A percentile compares a stretch with the other conserved stretches of the same genome.
Evolutionary conservation across 345 rosid genomes (phyloP).

Genomic region (Carallia brachiata): DNA sequence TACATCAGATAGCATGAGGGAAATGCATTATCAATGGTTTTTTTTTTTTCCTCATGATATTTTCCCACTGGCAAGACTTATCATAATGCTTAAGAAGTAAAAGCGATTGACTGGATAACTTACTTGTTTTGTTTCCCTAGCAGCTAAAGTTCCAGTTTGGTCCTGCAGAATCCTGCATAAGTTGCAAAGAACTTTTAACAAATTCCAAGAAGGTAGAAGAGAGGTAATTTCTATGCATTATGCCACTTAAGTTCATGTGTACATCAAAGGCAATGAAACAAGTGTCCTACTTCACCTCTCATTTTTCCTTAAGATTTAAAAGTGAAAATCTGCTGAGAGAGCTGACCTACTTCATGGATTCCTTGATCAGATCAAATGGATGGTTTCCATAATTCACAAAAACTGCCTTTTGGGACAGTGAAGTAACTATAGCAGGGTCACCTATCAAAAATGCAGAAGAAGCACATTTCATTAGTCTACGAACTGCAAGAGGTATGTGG

Average conservation of each 20-base stretch:
- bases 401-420: constrained; percentile 41
- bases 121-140: constrained; percentile 50
- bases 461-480: constrained; percentile 5
- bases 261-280: not conserved
- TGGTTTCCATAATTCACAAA: constrained; percentile 51
- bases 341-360: constrained; percentile 58
- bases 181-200: constrained; percentile 7
- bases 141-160: constrained; percentile 45
- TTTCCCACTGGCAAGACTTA: too few relatives aligned
- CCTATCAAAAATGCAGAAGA: constrained; percentile 34
- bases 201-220: not conserved
- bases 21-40: not conserved
- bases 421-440: constrained; percentile 44
- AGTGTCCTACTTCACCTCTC: not conserved
- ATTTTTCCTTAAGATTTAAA: not conserved
- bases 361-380: constrained; percentile 54
- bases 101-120: constrained; percentile 12
- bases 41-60: too few relatives aligned
- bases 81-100: not conserved
- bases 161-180: constrained; percentile 41
- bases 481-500: not conserved
- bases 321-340: constrained; percentile 29
- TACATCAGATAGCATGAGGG: constrained; percentile 24
- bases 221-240: not conserved
- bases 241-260: not conserved